Percentiles rank a stretch among this genome's conserved stretches.
phyloP scores from a whole-genome alignment of 2,329 filamentous ascomycete genomes.

The Clarireedia hainanense region DNA sequence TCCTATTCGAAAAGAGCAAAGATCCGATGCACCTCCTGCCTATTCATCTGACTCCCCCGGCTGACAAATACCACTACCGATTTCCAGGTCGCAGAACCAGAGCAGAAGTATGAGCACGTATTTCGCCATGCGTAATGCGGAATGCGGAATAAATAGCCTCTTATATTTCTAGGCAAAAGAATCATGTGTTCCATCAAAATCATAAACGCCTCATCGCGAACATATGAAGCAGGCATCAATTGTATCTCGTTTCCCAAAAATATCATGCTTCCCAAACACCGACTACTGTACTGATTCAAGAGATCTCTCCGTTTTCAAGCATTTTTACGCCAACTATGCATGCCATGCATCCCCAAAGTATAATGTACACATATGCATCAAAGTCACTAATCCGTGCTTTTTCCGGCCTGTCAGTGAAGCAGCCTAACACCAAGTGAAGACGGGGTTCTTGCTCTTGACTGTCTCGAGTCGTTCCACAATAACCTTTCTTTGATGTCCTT shows the following conservation, averaged over 20 bases:
- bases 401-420: conserved; percentile 1
- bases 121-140: no score
- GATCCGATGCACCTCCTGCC: no score
- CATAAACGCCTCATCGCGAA: no score
- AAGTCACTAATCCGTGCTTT: background rate
- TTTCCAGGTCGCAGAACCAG: no score
- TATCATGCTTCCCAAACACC: background rate
- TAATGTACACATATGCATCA: conserved; percentile 4
- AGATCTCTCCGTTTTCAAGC: conserved; percentile 5
- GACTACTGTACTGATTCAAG: conserved; percentile 4
- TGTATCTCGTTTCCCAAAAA: background rate
- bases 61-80: no score
- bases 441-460: conserved; percentile 89
- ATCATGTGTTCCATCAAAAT: no score
- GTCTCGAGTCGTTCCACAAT: conserved; percentile 95
- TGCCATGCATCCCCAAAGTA: background rate
- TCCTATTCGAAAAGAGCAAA: no score
- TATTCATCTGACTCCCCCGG: no score
- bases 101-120: no score
- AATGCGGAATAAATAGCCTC: no score
- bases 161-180: no score
- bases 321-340: conserved; percentile 4
- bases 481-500: conserved; percentile 83
- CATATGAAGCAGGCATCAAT: background rate
- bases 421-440: conserved; percentile 89